Evolutionary conservation across 2,329 filamentous ascomycete species (phyloP).

Genomic region (Colletotrichum tofieldiae): DNA sequence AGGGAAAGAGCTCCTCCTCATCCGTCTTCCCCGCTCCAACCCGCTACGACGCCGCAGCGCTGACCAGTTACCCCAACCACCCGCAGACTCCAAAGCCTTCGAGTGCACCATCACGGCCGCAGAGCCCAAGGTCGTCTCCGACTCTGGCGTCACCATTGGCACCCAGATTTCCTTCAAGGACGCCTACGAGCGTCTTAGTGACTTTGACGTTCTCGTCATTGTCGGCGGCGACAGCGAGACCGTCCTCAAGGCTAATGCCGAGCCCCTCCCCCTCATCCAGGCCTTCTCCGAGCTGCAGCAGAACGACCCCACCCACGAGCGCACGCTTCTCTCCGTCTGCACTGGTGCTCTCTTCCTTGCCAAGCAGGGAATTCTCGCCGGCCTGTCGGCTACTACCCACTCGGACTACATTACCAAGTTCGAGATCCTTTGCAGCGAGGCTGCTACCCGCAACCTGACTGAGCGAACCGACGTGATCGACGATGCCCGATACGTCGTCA

Average conservation of each 20-base stretch:
- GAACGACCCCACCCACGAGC: constrained; percentile 83
- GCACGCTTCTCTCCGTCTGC: constrained; percentile 85
- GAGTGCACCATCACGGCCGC: constrained; percentile 69
- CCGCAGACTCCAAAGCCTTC: constrained; percentile 69
- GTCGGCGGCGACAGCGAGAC: constrained; percentile 78
- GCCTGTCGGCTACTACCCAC: constrained; percentile 86
- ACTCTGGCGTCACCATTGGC: constrained; percentile 78
- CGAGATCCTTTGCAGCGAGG: constrained; percentile 85
- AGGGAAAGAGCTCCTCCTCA: neutral
- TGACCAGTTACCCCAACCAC: constrained; percentile 31
- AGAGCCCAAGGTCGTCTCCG: constrained; percentile 69
- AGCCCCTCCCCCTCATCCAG: constrained; percentile 81
- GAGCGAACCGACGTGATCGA: constrained; percentile 89
- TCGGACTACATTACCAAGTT: constrained; percentile 85
- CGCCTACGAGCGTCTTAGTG: constrained; percentile 77
- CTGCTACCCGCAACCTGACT: constrained; percentile 77
- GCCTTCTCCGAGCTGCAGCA: constrained; percentile 86
- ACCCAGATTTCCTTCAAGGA: constrained; percentile 86
- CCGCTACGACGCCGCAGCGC: constrained; percentile 13
- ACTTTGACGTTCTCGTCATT: constrained; percentile 86
- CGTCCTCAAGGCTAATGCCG: constrained; percentile 76
- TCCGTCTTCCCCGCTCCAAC: constrained; percentile 11
- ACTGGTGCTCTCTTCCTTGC: constrained; percentile 85
- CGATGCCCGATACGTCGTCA: constrained; percentile 87
- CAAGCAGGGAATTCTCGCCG: constrained; percentile 82